Evolutionary conservation across 202 grass and related monocot genomes (phyloP), one percentile per base, ranked within the genome.

Genomic region (Sporobolus alterniflorus): DNA sequence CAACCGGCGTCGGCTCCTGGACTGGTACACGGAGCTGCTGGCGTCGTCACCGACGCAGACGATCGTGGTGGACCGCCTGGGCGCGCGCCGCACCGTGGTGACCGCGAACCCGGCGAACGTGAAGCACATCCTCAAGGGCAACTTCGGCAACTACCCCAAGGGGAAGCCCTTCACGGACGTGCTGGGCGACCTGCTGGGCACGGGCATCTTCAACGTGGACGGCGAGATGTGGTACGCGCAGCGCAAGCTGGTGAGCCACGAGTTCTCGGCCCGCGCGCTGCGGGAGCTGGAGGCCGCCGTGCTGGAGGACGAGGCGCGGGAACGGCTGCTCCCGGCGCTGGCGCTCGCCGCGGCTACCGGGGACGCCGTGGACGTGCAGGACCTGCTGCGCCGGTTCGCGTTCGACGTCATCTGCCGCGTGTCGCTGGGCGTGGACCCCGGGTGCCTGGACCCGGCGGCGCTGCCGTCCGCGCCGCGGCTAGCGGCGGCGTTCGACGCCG

Each of bases 141-240:
- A 84, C 73, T 91, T 87, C 71, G 81, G 29, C n/a, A 97, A 97
- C 84, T 97, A 91, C 69, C 94, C 94, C 4, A 97, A 95, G 78
- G 84, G 93, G 12, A 88, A 90, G 44, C 82, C 83, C 2, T 84
- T 86, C 85, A 88, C 88, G 7, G 88, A 85, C 80, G 71, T 96
- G 39, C 88, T 93, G 20, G 83, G 91, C 48, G 90, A 96, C 75
- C 60, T 96, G 0, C 88, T 96, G 0, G 90, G 93, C 22, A 79
- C 62, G 10, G 90, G 93, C 18, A 96, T 96, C 83, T 93, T 96
- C 79, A 93, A 91, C 83, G 85, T 89, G 22, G 91, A 96, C 60
- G 83, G 93, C 47, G 77, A 93, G 25, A 49, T 72, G 4, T 96
- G 90, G 90, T 79, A 76, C 71, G 77, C 80, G 31, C 89, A 94